Base-by-base conservation (phyloP, 208 protist species). In the Porcisia hertigi region DNA sequence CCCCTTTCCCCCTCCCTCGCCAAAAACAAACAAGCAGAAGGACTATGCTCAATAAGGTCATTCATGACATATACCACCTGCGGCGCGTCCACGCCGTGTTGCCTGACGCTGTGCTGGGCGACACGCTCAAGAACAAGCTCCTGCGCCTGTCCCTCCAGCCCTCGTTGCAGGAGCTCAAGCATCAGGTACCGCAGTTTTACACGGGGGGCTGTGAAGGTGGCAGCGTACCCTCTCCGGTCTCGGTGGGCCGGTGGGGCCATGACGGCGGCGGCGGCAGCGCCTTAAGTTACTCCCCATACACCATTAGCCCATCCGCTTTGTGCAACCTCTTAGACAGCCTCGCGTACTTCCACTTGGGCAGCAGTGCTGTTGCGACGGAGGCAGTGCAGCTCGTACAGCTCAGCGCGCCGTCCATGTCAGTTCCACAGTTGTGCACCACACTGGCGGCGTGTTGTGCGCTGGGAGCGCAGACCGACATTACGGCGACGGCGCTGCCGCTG, bases 51-150 rank as follows among this genome's bases (percentile, higher is more conserved):
- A 86, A 81, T 45, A 80, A 86, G 36, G 84, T 88, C 39, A 92
- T 97, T 60, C 71, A 78, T 6, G 88, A 94, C 59, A 81, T 97
- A 45, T 88, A 92, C 71, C 85, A 93, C 73, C 81, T 97, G 57
- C 88, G 86, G 54, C 83, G 87, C n/a, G 82, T 95, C 58, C 91
- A 97, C 76, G 81, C 80, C 54, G 71, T 93, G 23, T 36, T 94
- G 39, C 80, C 81, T 1, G 91, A 95, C 60, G 78, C 86, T 8
- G 84, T 82, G 52, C 90, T 97, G 43, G 84, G 83, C 5, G 72
- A 89, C 41, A 86, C 83, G 3, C 81, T 97, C n/a, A 86, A 86
- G 65, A 85, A 83, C 49, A 97, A 94, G 73, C 80, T 97, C 1
- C 80, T 76, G 41, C 77, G 87, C 5, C 82, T 97, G 53, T 87